These are phyloP conservation scores for Trichothecium roseum DNA, from an alignment of 2,329 filamentous ascomycete genomes.

Conservation along the genomic window DNA sequence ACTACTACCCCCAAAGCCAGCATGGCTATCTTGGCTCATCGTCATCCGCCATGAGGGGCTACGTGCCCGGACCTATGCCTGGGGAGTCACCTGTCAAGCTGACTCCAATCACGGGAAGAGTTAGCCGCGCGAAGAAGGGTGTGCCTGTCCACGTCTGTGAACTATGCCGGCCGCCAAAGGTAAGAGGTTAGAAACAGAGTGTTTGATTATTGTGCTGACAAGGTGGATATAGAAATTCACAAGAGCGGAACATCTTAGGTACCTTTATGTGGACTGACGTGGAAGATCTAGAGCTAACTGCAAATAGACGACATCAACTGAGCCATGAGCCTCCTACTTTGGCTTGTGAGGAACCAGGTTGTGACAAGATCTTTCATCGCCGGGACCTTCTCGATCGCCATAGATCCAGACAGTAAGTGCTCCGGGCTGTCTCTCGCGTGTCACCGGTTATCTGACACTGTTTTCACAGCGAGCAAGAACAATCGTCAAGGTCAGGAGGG, in stretches of 20 bases:
- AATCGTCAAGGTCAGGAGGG: too few relatives aligned
- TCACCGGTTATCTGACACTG: too few relatives aligned
- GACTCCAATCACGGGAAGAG: slow-evolving; percentile 45
- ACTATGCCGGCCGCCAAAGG: slow-evolving; percentile 40
- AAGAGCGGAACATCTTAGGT: slow-evolving; percentile 53
- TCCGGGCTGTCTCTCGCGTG: too few relatives aligned
- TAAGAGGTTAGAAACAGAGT: slow-evolving; percentile 14
- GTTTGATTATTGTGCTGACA: too few relatives aligned
- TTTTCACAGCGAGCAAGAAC: slow-evolving; percentile 3
- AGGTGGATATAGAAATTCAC: slow-evolving; percentile 41
- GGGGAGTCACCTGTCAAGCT: slow-evolving; percentile 34
- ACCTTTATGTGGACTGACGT: slow-evolving; percentile 4
- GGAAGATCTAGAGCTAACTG: slow-evolving; percentile 12
- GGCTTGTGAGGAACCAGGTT: slow-evolving; percentile 40
- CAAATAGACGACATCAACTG: slow-evolving; percentile 45
- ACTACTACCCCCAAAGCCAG: slow-evolving; percentile 12
- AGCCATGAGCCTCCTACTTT: slow-evolving; percentile 46
- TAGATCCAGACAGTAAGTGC: slow-evolving; percentile 33
- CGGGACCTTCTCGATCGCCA: slow-evolving; percentile 51
- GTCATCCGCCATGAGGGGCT: slow-evolving; percentile 10
- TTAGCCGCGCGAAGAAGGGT: slow-evolving; percentile 49
- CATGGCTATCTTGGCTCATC: slow-evolving; percentile 14
- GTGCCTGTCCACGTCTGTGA: slow-evolving; percentile 47
- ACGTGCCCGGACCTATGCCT: slow-evolving; percentile 14
- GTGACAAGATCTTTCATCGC: slow-evolving; percentile 47